Conservation (phyloP, 1,284 basidiomycete species). For the Naganishia liquefaciens region DNA sequence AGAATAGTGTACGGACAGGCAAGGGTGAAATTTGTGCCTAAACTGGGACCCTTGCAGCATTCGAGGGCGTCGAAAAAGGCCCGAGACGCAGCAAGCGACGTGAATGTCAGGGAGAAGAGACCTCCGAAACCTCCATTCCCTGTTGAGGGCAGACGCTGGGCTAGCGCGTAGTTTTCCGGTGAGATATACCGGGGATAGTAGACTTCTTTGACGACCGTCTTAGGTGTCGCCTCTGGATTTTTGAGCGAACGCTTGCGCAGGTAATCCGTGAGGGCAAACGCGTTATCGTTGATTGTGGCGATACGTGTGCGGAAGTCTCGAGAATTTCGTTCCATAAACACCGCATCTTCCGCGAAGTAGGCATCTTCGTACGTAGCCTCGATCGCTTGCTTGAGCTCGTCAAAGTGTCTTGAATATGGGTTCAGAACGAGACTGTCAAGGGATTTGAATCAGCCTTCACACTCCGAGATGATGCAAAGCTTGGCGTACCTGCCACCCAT, state of each 20-base stretch:
- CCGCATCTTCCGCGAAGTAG: constrained; percentile 88
- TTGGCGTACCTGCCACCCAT: constrained; percentile 85
- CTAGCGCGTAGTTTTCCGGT: constrained; percentile 69
- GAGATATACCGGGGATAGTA: constrained; percentile 88
- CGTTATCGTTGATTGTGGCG: constrained; percentile 75
- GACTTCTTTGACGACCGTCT: constrained; percentile 72
- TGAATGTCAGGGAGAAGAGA: constrained; percentile 88
- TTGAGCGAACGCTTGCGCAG: constrained; percentile 64
- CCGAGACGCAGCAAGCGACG: constrained; percentile 64
- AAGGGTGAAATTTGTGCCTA: constrained; percentile 95
- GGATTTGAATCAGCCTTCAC: constrained; percentile 1
- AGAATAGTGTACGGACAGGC: constrained; percentile 91
- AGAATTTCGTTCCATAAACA: constrained; percentile 97
- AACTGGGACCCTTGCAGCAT: constrained; percentile 86
- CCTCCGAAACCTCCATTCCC: constrained; percentile 78
- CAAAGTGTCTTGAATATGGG: constrained; percentile 70
- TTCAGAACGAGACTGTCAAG: constrained; percentile 75
- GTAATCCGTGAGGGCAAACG: constrained; percentile 77
- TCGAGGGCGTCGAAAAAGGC: constrained; percentile 85
- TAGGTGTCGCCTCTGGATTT: constrained; percentile 35
- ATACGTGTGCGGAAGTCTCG: constrained; percentile 83
- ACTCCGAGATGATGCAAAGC: background rate
- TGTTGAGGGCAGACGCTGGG: constrained; percentile 45
- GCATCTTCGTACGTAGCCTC: constrained; percentile 74
- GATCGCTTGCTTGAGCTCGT: constrained; percentile 64